phyloP scores from a whole-genome alignment of 768 basidiomycete species.

The Pholiota molesta region DNA sequence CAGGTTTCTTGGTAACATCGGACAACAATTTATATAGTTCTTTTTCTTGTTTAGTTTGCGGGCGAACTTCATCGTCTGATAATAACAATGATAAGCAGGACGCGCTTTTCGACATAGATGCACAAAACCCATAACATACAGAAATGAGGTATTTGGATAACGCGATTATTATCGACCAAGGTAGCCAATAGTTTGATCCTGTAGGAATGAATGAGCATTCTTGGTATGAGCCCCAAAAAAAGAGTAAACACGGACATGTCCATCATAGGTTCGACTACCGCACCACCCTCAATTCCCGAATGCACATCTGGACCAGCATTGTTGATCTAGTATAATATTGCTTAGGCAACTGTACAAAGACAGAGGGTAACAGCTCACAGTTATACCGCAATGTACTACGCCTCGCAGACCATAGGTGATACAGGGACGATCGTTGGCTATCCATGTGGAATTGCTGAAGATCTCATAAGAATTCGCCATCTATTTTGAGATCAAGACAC shows the following conservation, averaged over 20 bases:
- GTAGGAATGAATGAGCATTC: slow-evolving; percentile 3
- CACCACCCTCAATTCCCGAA: slow-evolving; percentile 94
- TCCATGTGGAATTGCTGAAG: slow-evolving; percentile 93
- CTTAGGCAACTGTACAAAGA: background rate
- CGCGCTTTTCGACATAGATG: too few species aligned
- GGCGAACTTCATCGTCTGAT: slow-evolving; percentile 77
- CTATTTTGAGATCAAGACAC: background rate
- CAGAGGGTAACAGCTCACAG: slow-evolving; percentile 42
- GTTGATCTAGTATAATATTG: slow-evolving; percentile 51
- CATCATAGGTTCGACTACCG: slow-evolving; percentile 84
- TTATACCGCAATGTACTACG: slow-evolving; percentile 85
- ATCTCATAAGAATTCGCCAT: background rate
- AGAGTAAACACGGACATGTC: slow-evolving; percentile 67
- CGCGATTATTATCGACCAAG: slow-evolving; percentile 58
- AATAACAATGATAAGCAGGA: background rate
- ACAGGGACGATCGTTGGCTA: slow-evolving; percentile 88
- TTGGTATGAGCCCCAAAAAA: background rate
- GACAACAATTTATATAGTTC: slow-evolving; percentile 71
- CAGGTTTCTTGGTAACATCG: slow-evolving; percentile 64
- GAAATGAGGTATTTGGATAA: slow-evolving; percentile 77
- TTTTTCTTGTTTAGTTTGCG: slow-evolving; percentile 67
- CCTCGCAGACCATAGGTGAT: slow-evolving; percentile 95
- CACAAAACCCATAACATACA: slow-evolving; percentile 54
- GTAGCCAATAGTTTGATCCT: slow-evolving; percentile 82
- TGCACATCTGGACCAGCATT: slow-evolving; percentile 82